Conservation (phyloP, 1,284 basidiomycete genomes). For the Marasmius oreades region DNA sequence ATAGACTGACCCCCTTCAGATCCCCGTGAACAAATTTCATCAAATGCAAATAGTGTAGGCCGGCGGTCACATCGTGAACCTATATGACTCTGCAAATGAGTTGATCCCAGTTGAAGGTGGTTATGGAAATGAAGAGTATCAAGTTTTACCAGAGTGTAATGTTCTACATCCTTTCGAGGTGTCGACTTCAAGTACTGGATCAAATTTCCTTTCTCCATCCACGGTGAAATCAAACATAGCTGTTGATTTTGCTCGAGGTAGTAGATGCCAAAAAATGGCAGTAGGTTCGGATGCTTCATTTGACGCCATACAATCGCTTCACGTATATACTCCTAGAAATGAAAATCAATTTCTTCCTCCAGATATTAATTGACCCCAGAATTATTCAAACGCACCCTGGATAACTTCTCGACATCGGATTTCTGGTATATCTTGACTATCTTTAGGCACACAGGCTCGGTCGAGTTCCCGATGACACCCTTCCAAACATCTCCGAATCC, state of each 20-base stretch:
- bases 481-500: not conserved
- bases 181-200: not conserved
- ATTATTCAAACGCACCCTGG: not conserved
- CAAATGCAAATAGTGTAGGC: not conserved
- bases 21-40: not conserved
- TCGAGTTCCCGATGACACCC: not conserved
- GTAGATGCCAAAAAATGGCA: conserved; percentile 4
- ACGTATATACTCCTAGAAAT: not conserved
- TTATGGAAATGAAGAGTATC: not conserved
- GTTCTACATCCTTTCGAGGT: not conserved
- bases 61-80: not conserved
- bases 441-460: not conserved
- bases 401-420: not conserved
- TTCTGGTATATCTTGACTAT: not conserved
- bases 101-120: not conserved
- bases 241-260: conserved; percentile 7
- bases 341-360: not conserved
- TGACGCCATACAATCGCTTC: conserved; percentile 4
- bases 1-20: not conserved
- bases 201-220: conserved; percentile 8
- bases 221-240: conserved; percentile 8
- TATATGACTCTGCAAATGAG: not conserved
- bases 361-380: not conserved
- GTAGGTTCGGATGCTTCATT: conserved; percentile 2
- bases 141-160: not conserved